Evolutionary conservation across 495 filamentous ascomycete species (phyloP), one percentile per base, ranked within the genome.

Genomic region (Glarea lozoyensis): DNA sequence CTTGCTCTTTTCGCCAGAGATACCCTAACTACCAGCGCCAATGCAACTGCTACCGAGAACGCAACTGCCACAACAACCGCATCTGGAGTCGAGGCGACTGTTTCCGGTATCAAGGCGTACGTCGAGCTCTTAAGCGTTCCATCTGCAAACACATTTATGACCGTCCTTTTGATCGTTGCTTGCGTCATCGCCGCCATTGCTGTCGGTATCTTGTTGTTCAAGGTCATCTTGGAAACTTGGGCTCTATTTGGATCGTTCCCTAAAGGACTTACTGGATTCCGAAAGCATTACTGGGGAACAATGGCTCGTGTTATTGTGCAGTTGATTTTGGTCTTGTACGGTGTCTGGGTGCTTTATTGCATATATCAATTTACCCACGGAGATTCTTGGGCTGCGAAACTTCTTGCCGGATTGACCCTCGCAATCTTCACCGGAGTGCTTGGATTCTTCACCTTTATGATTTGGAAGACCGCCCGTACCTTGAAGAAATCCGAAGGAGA

Each of bases 271-370:
- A 68, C 78, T 21, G 76, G 79, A 19, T 97, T 97, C 75, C 84
- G 92, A 40, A 89, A 93, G 60, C 83, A 90, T 50, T 98, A 98
- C 63, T 97, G 92, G 92, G 83, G 84, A 43, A 70, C 88, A 9
- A 75, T 98, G 57, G 83, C 78, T 27, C 82, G 87, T 29, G 86
- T 89, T 18, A 85, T 98, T 57, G 92, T 87, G 46, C 83, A 86
- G 52, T 68, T 98, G 40, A 89, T 98, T 50, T 74, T 98, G 37
- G 65, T 96, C 19, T 73, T 98, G 2, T 98, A 98, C 62, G 87
- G 90, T 34, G 75, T 94, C 32, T 98, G 92, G 92, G 85, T 87
- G 4, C 66, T 98, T 18, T 98, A 95, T 59, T 96, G 92, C 60
- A 73, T 98, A 46, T 97, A 89, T 62, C 90, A 98, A 58, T 89